Conservation (phyloP, 768 basidiomycete genomes). For the Mycena belliarum region DNA sequence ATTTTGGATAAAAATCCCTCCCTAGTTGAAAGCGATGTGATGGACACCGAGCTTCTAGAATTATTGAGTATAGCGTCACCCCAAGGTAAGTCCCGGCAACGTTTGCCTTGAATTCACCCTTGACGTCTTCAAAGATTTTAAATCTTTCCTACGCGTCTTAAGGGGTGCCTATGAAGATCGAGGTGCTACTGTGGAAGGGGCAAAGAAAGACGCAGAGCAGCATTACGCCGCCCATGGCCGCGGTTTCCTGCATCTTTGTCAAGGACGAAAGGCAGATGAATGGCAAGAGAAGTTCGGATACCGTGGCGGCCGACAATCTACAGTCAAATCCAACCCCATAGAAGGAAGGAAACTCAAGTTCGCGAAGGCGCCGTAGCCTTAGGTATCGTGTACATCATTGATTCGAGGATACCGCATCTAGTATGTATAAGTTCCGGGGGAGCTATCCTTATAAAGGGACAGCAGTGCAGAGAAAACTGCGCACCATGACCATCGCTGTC, state of each 20-base stretch:
- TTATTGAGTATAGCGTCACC: conserved; percentile 41
- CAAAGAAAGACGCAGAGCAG: conserved; percentile 33
- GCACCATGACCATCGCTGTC: conserved; percentile 39
- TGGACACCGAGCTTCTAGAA: conserved; percentile 38
- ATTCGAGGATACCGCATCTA: no score
- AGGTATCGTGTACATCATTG: no score
- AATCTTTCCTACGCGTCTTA: conserved; percentile 40
- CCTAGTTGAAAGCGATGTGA: conserved; percentile 31
- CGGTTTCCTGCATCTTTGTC: conserved; percentile 40
- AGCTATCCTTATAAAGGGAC: no score
- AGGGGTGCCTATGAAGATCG: conserved; percentile 43
- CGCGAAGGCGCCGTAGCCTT: not conserved
- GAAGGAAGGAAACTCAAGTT: conserved; percentile 2
- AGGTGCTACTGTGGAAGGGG: conserved; percentile 45
- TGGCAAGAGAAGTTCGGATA: conserved; percentile 9
- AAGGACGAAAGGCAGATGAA: not conserved
- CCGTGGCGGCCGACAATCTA: not conserved
- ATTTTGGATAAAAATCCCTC: conserved; percentile 29
- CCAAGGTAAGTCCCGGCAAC: conserved; percentile 32
- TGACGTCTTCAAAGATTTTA: conserved; percentile 32
- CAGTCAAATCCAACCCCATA: not conserved
- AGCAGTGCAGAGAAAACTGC: not conserved
- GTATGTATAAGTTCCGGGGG: no score
- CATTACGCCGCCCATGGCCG: conserved; percentile 36
- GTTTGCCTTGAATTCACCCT: not conserved